Evolutionary conservation across 495 filamentous ascomycete species (phyloP).

Genomic region (Neurospora terricola): DNA sequence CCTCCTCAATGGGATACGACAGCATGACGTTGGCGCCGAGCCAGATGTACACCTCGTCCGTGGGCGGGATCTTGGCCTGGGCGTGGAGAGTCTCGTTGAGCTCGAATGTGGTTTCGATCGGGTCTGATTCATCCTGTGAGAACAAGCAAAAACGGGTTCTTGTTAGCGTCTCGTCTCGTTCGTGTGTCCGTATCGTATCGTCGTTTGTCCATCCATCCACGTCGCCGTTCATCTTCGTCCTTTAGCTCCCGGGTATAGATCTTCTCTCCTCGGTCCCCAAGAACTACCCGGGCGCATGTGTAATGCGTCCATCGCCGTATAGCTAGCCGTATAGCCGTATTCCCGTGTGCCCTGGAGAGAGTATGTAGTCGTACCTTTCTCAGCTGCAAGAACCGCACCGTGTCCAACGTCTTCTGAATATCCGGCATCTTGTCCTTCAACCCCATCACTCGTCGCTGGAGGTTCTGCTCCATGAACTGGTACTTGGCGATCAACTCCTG

Average conservation of each 20-base stretch:
- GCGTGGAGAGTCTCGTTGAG: constrained; percentile 94
- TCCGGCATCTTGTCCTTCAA: constrained; percentile 94
- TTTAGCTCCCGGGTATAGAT: neutral
- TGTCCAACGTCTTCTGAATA: constrained; percentile 95
- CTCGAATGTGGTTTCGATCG: constrained; percentile 87
- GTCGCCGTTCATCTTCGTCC: neutral
- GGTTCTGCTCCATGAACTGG: constrained; percentile 98
- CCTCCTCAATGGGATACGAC: constrained; percentile 82
- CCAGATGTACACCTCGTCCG: constrained; percentile 95
- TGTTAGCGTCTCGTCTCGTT: neutral
- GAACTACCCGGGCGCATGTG: neutral
- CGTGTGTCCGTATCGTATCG: neutral
- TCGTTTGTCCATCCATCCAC: neutral
- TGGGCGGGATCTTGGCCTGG: constrained; percentile 68
- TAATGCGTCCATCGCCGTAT: neutral
- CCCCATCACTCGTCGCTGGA: constrained; percentile 68
- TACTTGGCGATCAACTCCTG: constrained; percentile 99
- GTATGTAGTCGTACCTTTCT: constrained; percentile 40
- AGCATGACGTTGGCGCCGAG: constrained; percentile 98
- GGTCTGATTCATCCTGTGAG: constrained; percentile 39
- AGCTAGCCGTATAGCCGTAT: neutral
- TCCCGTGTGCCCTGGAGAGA: neutral
- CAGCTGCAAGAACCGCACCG: constrained; percentile 69
- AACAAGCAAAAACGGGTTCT: neutral
- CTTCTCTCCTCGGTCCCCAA: neutral